Base-by-base conservation (phyloP, 1,284 basidiomycete genomes). In the Bondarzewia mesenterica region DNA sequence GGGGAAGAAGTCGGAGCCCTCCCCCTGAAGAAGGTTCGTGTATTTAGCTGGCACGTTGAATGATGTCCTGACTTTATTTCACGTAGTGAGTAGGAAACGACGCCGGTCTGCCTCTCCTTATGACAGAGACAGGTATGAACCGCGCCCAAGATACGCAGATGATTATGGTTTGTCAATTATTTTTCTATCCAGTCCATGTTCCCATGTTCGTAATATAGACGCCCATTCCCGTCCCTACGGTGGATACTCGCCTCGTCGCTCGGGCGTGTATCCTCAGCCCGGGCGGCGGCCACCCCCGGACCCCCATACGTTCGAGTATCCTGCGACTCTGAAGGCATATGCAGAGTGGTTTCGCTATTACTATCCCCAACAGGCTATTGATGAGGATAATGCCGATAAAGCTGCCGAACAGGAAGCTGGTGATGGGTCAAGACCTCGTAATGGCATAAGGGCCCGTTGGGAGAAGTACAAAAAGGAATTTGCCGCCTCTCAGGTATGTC, bases 401-500 rank as follows among this genome's bases (percentile, higher is more conserved):
- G 85, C 73, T 53, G 85, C 86, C 12, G 86, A 88, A 57, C 80
- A 82, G 62, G 85, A 87, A 60, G 86, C 86, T 10, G 85, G 80
- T 22, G 81, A 87, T 60, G 87, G 85, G 48, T 72, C 80, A 47
- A 80, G 87, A 66, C 81, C 89, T 57, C 78, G 86, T 50, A 85
- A 91, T 63, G 85, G 85, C 44, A 87, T 89, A 62, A 80, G 78
- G 65, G 64, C 76, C 53, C 79, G 80, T 46, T 95, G 91, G 80
- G 92, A 94, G 66, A 88, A 89, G 60, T 94, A 94, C 64, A 89
- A 91, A 68, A 92, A 91, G 64, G 85, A 89, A 48, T 93, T 92
- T 61, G 72, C 82, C 48, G 82, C 82, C 39, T 76, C 78, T 52
- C 91, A 94, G 84, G 91, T 93, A 84, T 71, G 55, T 55, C 5